phyloP scores from a whole-genome alignment of 2,329 filamentous ascomycete genomes.

The Ascosphaera apis region DNA sequence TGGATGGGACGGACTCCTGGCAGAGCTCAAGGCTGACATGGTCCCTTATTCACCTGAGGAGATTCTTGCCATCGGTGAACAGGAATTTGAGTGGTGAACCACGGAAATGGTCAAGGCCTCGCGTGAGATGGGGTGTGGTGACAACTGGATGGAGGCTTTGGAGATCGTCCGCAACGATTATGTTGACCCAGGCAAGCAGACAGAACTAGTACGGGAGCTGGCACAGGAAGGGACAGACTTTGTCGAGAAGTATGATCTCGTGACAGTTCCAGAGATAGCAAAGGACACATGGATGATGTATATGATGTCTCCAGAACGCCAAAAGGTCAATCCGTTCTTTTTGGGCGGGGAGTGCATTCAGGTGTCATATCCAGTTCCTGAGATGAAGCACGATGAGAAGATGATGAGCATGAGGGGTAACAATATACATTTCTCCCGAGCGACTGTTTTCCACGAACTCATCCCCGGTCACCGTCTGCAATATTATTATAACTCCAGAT shows the following conservation, averaged over 20 bases:
- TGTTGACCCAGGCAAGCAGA: conserved; percentile 31
- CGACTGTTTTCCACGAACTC: conserved; percentile 39
- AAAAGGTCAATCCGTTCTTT: conserved; percentile 37
- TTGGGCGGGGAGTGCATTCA: conserved; percentile 31
- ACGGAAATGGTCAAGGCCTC: conserved; percentile 30
- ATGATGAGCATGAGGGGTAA: conserved; percentile 38
- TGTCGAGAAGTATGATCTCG: conserved; percentile 29
- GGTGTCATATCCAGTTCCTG: conserved; percentile 28
- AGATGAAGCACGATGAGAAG: conserved; percentile 25
- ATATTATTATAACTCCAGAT: conserved; percentile 24
- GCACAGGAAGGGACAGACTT: conserved; percentile 29
- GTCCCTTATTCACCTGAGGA: conserved; percentile 36
- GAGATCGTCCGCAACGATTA: conserved; percentile 33
- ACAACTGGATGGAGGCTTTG: conserved; percentile 30
- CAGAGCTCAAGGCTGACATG: conserved; percentile 32
- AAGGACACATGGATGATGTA: conserved; percentile 31
- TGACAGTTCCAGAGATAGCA: conserved; percentile 31
- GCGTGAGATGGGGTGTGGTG: conserved; percentile 23
- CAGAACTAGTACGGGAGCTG: conserved; percentile 28
- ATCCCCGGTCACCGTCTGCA: conserved; percentile 36
- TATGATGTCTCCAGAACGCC: conserved; percentile 31
- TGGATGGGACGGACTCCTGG: conserved; percentile 26
- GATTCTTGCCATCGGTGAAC: conserved; percentile 27
- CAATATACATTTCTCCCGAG: conserved; percentile 32
- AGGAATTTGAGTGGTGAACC: conserved; percentile 33